phyloP scores from a whole-genome alignment of 176 grass and related monocot genomes.

The Carex cristatella region DNA sequence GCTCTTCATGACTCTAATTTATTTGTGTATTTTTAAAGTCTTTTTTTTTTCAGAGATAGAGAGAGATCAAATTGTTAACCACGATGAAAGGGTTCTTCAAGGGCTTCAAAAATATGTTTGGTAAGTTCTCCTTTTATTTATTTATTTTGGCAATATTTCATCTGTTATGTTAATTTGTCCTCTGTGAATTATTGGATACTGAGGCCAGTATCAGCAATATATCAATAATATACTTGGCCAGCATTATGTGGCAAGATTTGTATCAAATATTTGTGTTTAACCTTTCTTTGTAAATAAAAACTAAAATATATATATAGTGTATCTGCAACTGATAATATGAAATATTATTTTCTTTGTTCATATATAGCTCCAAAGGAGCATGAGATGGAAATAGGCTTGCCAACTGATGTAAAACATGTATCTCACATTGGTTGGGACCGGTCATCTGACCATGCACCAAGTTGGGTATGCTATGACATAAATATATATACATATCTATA shows the following conservation, averaged over 20 bases:
- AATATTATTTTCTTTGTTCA: not conserved
- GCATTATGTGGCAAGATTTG: not conserved
- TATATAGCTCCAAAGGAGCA: slow-evolving; percentile 24
- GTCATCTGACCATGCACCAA: slow-evolving; percentile 14
- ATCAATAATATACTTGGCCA: not conserved
- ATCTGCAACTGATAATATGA: not conserved
- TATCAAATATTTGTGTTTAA: not conserved
- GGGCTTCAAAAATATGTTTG: slow-evolving; percentile 29
- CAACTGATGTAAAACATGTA: slow-evolving; percentile 23
- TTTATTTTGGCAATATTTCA: not conserved
- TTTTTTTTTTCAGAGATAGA: not conserved
- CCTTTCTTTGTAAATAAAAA: not conserved
- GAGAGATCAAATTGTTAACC: not conserved
- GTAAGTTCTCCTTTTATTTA: not conserved
- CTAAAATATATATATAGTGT: not conserved
- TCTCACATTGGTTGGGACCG: slow-evolving; percentile 25
- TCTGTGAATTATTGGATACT: not conserved
- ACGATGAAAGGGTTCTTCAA: slow-evolving; percentile 26
- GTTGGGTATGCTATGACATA: slow-evolving; percentile 12
- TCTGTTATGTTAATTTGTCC: not conserved
- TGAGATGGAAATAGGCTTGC: slow-evolving; percentile 20
- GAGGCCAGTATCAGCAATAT: not conserved
- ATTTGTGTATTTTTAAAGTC: not conserved
- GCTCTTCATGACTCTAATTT: not conserved
- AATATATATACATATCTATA: not conserved